phyloP scores from a whole-genome alignment of 2,329 filamentous ascomycete species.

The Daldinia eschscholtzii region DNA sequence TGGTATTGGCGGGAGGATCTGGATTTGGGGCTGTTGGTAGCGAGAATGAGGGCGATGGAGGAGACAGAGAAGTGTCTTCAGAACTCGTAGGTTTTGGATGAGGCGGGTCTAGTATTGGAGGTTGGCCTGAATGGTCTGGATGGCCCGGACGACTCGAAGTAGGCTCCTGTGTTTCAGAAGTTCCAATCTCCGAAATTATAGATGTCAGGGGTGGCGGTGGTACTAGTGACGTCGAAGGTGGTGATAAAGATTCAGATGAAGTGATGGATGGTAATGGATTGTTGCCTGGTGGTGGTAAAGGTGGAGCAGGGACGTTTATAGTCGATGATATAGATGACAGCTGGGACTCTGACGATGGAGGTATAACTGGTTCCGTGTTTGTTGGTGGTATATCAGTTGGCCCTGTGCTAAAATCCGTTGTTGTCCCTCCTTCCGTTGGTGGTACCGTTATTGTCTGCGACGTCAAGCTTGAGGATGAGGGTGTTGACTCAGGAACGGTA shows the following conservation, averaged over 20 bases:
- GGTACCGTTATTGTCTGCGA: background rate
- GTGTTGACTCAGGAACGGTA: constrained; percentile 2
- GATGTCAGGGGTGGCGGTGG: background rate
- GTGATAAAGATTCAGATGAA: background rate
- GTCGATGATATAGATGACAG: constrained; percentile 5
- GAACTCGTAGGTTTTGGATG: constrained; percentile 3
- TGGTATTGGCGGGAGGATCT: background rate
- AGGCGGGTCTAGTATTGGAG: constrained; percentile 9
- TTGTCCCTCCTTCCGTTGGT: background rate
- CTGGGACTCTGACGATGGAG: background rate
- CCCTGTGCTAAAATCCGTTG: constrained; percentile 1
- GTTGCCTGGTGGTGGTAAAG: constrained; percentile 1
- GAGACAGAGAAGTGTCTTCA: background rate
- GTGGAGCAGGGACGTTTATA: background rate
- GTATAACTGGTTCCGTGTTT: background rate
- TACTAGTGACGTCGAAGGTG: background rate
- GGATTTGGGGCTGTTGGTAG: background rate
- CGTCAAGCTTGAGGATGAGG: constrained; percentile 8
- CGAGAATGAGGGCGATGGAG: background rate
- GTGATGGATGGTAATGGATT: constrained; percentile 2
- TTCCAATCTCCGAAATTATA: background rate
- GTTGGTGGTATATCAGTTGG: background rate
- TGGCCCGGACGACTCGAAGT: constrained; percentile 6
- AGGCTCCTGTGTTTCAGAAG: constrained; percentile 8
- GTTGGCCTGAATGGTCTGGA: constrained; percentile 1